Percentiles rank a stretch among this genome's conserved stretches.
Evolutionary conservation across 768 basidiomycete species (phyloP).

Genomic region (Mycena capillaripes): DNA sequence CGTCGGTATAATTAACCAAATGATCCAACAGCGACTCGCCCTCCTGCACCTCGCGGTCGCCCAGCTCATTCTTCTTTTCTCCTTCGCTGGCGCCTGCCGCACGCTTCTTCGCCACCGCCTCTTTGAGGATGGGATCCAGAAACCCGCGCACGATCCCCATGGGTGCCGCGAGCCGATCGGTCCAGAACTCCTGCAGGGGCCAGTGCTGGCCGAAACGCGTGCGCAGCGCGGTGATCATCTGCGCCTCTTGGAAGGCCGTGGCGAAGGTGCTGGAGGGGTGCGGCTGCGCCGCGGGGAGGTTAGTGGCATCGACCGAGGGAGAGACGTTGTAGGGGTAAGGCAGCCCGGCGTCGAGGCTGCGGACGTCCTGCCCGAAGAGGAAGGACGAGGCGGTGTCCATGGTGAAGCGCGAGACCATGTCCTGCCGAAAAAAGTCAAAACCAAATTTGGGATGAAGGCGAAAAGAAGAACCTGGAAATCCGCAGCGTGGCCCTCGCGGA

Average conservation of each 20-base stretch:
- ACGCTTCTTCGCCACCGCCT: conserved; percentile 59
- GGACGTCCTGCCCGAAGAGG: conserved; percentile 64
- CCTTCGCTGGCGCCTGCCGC: conserved; percentile 19
- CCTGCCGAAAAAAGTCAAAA: conserved; percentile 39
- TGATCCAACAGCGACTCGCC: conserved; percentile 66
- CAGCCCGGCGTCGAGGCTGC: conserved; percentile 60
- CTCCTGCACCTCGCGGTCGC: conserved; percentile 54
- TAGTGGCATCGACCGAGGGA: neutral
- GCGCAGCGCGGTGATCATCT: conserved; percentile 56
- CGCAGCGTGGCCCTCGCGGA: no score
- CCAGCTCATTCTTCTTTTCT: conserved; percentile 41
- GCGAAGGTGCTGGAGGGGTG: conserved; percentile 51
- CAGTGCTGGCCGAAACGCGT: conserved; percentile 58
- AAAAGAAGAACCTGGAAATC: no score
- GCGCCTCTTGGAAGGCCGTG: conserved; percentile 64
- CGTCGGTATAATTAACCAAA: conserved; percentile 67
- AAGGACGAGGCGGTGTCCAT: conserved; percentile 73
- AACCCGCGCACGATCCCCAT: conserved; percentile 64
- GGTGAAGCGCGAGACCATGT: conserved; percentile 69
- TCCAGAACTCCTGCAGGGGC: conserved; percentile 67
- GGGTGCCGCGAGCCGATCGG: conserved; percentile 58
- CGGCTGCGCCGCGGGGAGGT: neutral
- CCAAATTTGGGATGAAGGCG: no score
- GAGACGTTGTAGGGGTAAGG: conserved; percentile 58
- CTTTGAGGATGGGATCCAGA: conserved; percentile 65